Evolutionary conservation across 768 basidiomycete species (phyloP).

Genomic region (Sarcomyxa edulis): DNA sequence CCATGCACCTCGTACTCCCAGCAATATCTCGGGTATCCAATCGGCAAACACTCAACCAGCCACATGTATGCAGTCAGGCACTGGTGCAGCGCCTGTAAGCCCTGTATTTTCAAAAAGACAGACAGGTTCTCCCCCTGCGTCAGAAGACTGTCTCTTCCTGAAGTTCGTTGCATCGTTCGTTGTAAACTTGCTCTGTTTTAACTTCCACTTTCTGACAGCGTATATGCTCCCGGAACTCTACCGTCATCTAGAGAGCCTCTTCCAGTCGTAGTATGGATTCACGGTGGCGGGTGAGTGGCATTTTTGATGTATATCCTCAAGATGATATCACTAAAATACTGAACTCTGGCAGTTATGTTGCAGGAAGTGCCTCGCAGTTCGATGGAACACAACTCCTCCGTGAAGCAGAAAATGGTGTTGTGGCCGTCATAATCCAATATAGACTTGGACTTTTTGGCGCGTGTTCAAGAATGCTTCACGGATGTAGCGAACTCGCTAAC

Average conservation of each 20-base stretch:
- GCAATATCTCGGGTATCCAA: conserved; percentile 15
- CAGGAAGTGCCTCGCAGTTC: background rate
- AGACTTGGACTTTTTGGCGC: conserved; percentile 5
- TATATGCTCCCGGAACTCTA: conserved; percentile 28
- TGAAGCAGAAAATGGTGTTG: background rate
- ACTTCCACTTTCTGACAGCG: conserved; percentile 20
- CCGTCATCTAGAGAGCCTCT: conserved; percentile 13
- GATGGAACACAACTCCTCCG: background rate
- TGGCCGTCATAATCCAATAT: conserved; percentile 5
- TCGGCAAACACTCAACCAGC: conserved; percentile 18
- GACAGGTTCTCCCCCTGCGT: conserved; percentile 5
- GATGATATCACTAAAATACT: background rate
- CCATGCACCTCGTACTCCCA: conserved; percentile 21
- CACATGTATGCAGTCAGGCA: conserved; percentile 16
- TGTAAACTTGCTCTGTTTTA: no score
- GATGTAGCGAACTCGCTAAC: background rate
- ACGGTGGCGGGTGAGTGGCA: conserved; percentile 4
- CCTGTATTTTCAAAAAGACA: conserved; percentile 13
- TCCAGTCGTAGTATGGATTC: conserved; percentile 4
- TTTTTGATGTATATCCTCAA: background rate
- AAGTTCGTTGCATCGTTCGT: conserved; percentile 14
- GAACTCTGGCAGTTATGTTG: background rate
- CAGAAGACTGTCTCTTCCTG: conserved; percentile 29
- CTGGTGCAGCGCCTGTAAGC: conserved; percentile 7
- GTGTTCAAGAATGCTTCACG: background rate